Evolutionary conservation across 164 flowering plant genomes (phyloP).

Genomic region (Warburgia ugandensis): DNA sequence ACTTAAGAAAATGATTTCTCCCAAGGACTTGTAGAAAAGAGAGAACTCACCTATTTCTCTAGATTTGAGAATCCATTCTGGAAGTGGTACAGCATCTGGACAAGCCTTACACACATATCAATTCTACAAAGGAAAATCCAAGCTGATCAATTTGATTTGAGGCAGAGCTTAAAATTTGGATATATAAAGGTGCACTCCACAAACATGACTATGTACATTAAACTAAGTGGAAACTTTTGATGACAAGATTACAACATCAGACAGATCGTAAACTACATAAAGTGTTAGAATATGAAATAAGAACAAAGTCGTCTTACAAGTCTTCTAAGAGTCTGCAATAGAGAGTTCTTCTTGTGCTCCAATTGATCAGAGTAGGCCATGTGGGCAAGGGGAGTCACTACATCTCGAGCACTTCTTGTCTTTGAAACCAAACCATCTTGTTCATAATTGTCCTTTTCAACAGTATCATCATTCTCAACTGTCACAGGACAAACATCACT

Average conservation of each 20-base stretch:
- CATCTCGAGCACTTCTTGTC: conserved; percentile 66
- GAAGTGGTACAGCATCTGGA: conserved; percentile 63
- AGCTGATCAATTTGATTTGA: conserved; percentile 4
- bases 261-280: neutral
- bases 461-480: conserved; percentile 20
- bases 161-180: neutral
- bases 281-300: conserved; percentile 1
- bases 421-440: conserved; percentile 23
- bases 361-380: conserved; percentile 75
- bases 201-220: too few relatives aligned
- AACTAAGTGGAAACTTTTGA: neutral
- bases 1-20: neutral
- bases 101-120: conserved; percentile 93
- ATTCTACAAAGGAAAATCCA: conserved; percentile 37
- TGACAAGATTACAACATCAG: neutral
- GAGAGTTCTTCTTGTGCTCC: conserved; percentile 72
- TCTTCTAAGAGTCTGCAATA: conserved; percentile 60
- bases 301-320: conserved; percentile 39
- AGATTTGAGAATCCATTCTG: conserved; percentile 83
- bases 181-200: neutral
- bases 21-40: neutral
- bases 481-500: conserved; percentile 15
- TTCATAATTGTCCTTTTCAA: conserved; percentile 14
- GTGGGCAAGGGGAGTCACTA: conserved; percentile 84
- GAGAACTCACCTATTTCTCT: conserved; percentile 64